Evolutionary conservation across 2,329 filamentous ascomycete genomes (phyloP).

Genomic region (Monilinia laxa): DNA sequence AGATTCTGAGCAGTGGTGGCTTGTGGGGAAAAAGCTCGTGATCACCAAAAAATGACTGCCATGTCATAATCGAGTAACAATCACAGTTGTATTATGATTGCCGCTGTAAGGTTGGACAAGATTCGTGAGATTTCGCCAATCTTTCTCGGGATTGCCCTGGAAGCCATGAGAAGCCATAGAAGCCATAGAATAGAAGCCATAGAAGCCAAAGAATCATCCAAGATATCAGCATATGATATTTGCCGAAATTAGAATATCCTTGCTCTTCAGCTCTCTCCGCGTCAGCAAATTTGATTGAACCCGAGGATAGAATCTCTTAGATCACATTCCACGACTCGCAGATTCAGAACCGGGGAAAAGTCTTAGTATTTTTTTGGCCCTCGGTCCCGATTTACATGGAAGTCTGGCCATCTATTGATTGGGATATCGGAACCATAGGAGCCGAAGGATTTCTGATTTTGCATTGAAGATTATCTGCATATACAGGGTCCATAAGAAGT

Average conservation of each 20-base stretch:
- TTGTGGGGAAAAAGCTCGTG: constrained; percentile 23
- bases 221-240: not conserved
- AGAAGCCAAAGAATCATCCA: not conserved
- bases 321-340: not conserved
- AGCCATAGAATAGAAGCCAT: not conserved
- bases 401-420: not conserved
- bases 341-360: not conserved
- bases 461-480: not conserved
- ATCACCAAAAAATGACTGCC: constrained; percentile 18
- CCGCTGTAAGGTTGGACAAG: constrained; percentile 19
- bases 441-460: not conserved
- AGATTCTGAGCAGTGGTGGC: constrained; percentile 15
- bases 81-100: not conserved
- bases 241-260: not conserved
- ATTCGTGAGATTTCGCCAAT: constrained; percentile 25
- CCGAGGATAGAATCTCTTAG: not conserved
- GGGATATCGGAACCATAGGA: not conserved
- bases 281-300: not conserved
- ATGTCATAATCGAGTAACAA: constrained; percentile 13
- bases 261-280: not conserved
- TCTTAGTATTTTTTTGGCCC: not conserved
- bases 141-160: constrained; percentile 12
- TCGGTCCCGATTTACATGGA: not conserved
- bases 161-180: constrained; percentile 2
- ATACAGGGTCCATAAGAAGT: not conserved